These are phyloP conservation scores for Excoecaria agallocha DNA, from an alignment of 345 rosid genomes.

Conservation along the genomic window DNA sequence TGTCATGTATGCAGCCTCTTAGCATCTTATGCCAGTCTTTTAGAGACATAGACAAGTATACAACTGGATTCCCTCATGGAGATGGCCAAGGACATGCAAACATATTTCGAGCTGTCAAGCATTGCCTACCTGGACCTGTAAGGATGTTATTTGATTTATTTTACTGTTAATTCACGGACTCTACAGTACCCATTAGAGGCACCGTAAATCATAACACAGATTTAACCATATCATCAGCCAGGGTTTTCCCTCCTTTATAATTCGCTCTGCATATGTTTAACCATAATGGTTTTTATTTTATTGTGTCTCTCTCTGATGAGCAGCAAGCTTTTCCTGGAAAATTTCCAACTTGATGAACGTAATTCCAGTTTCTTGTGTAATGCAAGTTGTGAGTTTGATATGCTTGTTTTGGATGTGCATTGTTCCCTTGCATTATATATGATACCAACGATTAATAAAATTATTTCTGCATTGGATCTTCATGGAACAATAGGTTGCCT, in stretches of 20 bases:
- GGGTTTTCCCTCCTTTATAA: conserved; percentile 10
- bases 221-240: not conserved
- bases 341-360: conserved; percentile 9
- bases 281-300: not conserved
- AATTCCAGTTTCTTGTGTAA: conserved; percentile 10
- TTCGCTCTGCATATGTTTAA: not conserved
- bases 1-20: conserved; percentile 62
- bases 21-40: conserved; percentile 86
- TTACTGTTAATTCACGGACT: conserved; percentile 11
- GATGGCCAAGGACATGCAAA: conserved; percentile 84
- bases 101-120: conserved; percentile 86
- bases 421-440: not conserved
- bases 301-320: conserved; percentile 7
- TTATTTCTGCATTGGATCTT: conserved; percentile 1
- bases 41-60: conserved; percentile 73
- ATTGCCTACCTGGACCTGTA: conserved; percentile 96
- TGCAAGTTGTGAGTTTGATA: not conserved
- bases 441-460: not conserved
- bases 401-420: not conserved
- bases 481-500: conserved; percentile 8
- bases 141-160: conserved; percentile 33
- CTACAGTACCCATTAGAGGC: conserved; percentile 10
- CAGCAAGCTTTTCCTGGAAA: not conserved
- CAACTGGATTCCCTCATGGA: conserved; percentile 83
- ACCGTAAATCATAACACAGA: conserved; percentile 6